Base-by-base conservation (phyloP, 2,329 filamentous ascomycete species). In the Sclerotinia subarctica region DNA sequence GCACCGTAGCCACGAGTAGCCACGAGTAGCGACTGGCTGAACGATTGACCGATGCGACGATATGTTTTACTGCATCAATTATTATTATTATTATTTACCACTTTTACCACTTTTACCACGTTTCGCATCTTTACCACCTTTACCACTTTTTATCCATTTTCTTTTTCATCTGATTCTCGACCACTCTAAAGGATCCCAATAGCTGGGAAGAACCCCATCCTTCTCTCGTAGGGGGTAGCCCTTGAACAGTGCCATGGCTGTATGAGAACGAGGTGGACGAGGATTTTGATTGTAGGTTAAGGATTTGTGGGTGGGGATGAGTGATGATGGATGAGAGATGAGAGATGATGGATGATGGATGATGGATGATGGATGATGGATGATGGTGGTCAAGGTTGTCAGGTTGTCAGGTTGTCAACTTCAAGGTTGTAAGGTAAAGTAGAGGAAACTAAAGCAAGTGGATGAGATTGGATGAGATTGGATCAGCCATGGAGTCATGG, bases 211-310 rank as follows among this genome's bases (percentile, higher is more conserved):
- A n/a, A 32, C 53, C 56, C 64, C 44, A 66, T 66, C 15, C 56
- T 35, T 38, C 24, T 51, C 26, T 53, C 24, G 56, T 35, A 67
- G 47, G 54, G 54, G 42, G 46, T 60, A 10, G 24, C 19, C 38
- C 47, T 52, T 53, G 65, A 44, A 67, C 65, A 58, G 65, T 67
- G 65, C 56, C 64, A 59, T 66, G 35, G 53, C 13, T 60, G 29
- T n/a, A 29, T 15, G 6, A n/a, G 24, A 35, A 59, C 29, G n/a
- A 66, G 52, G 49, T 58, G 51, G 26, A 52, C 17, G 53, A 66
- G 56, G 56, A 38, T 19, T 38, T 52, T 44, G 46, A 46, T 29
- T 42, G 26, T n/a, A 21, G 44, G n/a, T 11, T n/a, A 44, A 53
- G 46, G 46, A 47, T 46, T 44, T 58, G 56, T 44, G 24, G 17